phyloP scores from a whole-genome alignment of 108 stramenopile species.

The Fistulifera solaris region DNA sequence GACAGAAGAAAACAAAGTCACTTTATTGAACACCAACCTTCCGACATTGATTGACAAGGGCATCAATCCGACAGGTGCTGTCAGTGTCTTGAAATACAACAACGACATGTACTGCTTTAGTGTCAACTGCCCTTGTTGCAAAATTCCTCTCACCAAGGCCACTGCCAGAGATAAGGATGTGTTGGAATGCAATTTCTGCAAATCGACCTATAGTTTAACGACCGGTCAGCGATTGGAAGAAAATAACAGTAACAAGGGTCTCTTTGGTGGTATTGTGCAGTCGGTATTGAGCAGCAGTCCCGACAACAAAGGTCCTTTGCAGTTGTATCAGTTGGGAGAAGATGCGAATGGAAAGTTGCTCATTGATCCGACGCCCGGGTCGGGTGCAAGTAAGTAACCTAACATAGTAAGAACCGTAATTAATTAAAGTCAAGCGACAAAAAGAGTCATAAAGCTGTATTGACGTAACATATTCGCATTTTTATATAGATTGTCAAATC shows the following conservation, averaged over 20 bases:
- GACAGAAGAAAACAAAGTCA: slow-evolving; percentile 40
- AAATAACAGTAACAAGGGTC: slow-evolving; percentile 18
- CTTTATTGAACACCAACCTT: slow-evolving; percentile 17
- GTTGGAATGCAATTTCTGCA: slow-evolving; percentile 47
- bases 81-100: slow-evolving; percentile 49
- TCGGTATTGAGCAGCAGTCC: slow-evolving; percentile 34
- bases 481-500: no score
- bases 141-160: slow-evolving; percentile 72
- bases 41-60: slow-evolving; percentile 47
- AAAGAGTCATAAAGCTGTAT: no score
- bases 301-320: slow-evolving; percentile 24
- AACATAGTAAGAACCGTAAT: no score
- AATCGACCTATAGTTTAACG: slow-evolving; percentile 59
- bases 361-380: slow-evolving; percentile 2
- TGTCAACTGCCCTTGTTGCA: slow-evolving; percentile 48
- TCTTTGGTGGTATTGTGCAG: slow-evolving; percentile 51
- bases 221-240: slow-evolving; percentile 40
- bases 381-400: no score
- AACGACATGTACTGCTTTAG: slow-evolving; percentile 54
- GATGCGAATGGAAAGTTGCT: slow-evolving; percentile 50
- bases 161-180: not conserved
- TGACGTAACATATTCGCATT: no score
- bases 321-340: slow-evolving; percentile 61
- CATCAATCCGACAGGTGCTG: slow-evolving; percentile 75
- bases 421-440: no score